Conservation (phyloP, 345 rosid genomes). For the Aquilaria malaccensis region DNA sequence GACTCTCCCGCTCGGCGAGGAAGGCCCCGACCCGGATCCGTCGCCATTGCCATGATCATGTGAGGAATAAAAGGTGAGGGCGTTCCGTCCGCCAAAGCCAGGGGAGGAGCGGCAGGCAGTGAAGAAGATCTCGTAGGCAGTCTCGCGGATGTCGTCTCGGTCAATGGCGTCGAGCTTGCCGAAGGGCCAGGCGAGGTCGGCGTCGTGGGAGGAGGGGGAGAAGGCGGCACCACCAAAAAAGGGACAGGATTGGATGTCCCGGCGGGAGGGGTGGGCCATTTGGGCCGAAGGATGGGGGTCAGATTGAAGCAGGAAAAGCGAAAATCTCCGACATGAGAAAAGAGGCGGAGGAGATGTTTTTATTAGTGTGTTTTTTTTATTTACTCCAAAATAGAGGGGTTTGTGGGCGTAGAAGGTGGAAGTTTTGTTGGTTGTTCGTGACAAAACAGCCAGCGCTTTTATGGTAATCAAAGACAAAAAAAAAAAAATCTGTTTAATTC, state of each 20-base stretch:
- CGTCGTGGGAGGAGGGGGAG: constrained; percentile 11
- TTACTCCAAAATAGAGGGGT: too few species aligned
- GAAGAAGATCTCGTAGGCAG: constrained; percentile 88
- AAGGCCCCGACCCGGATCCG: constrained; percentile 22
- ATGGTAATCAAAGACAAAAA: too few species aligned
- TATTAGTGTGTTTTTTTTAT: too few species aligned
- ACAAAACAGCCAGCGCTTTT: too few species aligned
- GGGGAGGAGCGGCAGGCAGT: constrained; percentile 83
- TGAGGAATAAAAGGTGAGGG: constrained; percentile 52
- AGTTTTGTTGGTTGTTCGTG: too few species aligned
- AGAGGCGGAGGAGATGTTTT: too few species aligned
- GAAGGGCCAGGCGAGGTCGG: constrained; percentile 75
- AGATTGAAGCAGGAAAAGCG: background rate
- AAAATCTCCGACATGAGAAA: too few species aligned
- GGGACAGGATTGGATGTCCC: constrained; percentile 44
- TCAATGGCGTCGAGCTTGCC: constrained; percentile 49
- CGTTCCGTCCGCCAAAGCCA: constrained; percentile 69
- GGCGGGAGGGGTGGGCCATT: constrained; percentile 44
- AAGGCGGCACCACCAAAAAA: constrained; percentile 22
- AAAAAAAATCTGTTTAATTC: too few species aligned
- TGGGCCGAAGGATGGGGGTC: constrained; percentile 18
- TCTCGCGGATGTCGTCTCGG: constrained; percentile 62
- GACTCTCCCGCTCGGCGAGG: constrained; percentile 22
- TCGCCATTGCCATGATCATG: constrained; percentile 27
- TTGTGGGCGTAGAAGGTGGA: too few species aligned